Conservation (phyloP, 768 basidiomycete genomes). For the Mycena pura region DNA sequence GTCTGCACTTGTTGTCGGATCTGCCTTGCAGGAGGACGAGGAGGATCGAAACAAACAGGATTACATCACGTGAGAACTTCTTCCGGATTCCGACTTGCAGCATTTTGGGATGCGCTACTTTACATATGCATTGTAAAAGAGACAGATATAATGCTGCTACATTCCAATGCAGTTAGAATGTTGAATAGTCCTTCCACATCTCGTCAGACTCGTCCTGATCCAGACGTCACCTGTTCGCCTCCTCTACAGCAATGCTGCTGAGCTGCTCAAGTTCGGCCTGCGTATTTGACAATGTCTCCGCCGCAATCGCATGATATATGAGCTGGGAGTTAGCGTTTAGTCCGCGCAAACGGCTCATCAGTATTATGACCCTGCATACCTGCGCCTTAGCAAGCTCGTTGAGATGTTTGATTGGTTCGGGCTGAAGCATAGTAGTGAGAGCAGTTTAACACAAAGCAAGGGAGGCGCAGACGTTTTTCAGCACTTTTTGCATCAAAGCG, state of each 20-base stretch:
- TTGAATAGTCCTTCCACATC: background rate
- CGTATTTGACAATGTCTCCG: constrained; percentile 78
- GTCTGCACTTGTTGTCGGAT: background rate
- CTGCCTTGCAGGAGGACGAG: too few species aligned
- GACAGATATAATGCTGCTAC: too few species aligned
- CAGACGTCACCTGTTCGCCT: constrained; percentile 3
- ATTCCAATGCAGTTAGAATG: background rate
- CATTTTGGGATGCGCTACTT: too few species aligned
- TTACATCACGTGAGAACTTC: background rate
- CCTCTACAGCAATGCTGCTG: constrained; percentile 88
- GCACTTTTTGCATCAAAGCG: constrained; percentile 93
- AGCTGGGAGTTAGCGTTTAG: constrained; percentile 47
- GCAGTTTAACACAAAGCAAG: background rate
- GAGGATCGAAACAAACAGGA: background rate
- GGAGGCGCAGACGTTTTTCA: constrained; percentile 84
- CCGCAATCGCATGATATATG: constrained; percentile 74
- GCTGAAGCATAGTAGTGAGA: constrained; percentile 53
- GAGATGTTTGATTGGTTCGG: constrained; percentile 93
- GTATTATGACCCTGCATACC: constrained; percentile 40
- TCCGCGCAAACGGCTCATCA: background rate
- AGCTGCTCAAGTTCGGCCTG: constrained; percentile 95
- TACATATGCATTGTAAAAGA: too few species aligned
- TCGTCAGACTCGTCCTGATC: too few species aligned
- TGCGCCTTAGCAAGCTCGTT: constrained; percentile 93
- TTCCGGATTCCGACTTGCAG: too few species aligned